Base-by-base conservation (phyloP, 2,329 filamentous ascomycete species). In the Reticulascus tulasneorum region DNA sequence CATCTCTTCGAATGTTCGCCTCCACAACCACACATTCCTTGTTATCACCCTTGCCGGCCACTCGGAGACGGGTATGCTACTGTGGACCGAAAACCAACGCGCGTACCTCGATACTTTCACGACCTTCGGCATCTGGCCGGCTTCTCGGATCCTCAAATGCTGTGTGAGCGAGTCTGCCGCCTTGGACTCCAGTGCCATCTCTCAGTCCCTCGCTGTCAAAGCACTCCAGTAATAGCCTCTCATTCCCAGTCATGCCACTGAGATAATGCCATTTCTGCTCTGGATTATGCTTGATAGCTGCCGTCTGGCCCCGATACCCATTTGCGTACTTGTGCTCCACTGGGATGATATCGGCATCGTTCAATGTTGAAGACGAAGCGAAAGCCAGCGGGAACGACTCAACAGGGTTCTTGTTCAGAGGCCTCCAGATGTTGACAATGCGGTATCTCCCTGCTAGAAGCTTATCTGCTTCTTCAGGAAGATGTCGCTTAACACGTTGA, bases 21-120 rank as follows among this genome's bases (percentile, higher is more conserved):
- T n/a, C n/a, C n/a, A n/a, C n/a, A n/a, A n/a, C n/a, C n/a, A n/a
- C n/a, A n/a, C n/a, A n/a, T n/a, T n/a, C n/a, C n/a, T n/a, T n/a
- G n/a, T n/a, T n/a, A n/a, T n/a, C n/a, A n/a, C n/a, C n/a, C n/a
- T n/a, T n/a, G n/a, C n/a, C n/a, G n/a, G n/a, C n/a, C n/a, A n/a
- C n/a, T n/a, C n/a, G n/a, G n/a, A n/a, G n/a, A n/a, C n/a, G n/a
- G n/a, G n/a, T n/a, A n/a, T n/a, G n/a, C n/a, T n/a, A n/a, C n/a
- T 27, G 75, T 11, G 71, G 67, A 1, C 84, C 85, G 70, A 95
- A 94, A 0, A 95, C 84, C 58, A 95, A 67, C 23, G 86, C 81
- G 49, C 90, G 74, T 12, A 95, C 85, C 61, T 96, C 90, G 55
- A 96, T 94, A 56, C 88, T 94, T 68, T 94, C 86, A 47, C 89